Conservation (phyloP, 768 basidiomycete species). For the Mycena venus region DNA sequence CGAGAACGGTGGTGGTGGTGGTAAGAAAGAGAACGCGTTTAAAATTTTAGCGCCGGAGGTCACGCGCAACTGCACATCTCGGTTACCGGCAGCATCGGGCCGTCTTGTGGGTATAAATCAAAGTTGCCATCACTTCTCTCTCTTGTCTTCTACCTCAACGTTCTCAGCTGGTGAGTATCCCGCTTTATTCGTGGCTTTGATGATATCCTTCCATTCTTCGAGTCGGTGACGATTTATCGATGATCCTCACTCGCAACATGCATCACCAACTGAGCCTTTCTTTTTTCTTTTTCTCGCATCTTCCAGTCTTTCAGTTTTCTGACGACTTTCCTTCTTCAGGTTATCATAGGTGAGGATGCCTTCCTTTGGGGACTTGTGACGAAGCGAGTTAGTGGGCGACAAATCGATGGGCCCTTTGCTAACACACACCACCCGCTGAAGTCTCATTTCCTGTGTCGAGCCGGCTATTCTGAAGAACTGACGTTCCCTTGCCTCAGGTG, state of each 20-base stretch:
- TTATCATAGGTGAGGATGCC: slow-evolving; percentile 28
- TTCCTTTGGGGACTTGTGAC: slow-evolving; percentile 39
- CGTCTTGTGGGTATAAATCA: background rate
- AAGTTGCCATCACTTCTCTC: background rate
- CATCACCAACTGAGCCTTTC: slow-evolving; percentile 72
- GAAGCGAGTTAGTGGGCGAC: slow-evolving; percentile 55
- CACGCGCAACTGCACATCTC: slow-evolving; percentile 4
- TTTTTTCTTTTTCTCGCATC: slow-evolving; percentile 24
- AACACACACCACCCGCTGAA: slow-evolving; percentile 62
- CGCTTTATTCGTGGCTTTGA: slow-evolving; percentile 14
- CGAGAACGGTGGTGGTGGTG: background rate
- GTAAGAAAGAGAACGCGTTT: too few relatives aligned
- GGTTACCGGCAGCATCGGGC: background rate
- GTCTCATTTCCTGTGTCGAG: slow-evolving; percentile 11
- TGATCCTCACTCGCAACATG: slow-evolving; percentile 87
- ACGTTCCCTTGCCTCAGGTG: background rate
- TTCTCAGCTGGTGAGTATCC: slow-evolving; percentile 4
- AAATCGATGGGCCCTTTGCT: slow-evolving; percentile 48
- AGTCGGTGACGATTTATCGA: slow-evolving; percentile 76
- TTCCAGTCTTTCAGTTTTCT: slow-evolving; percentile 12
- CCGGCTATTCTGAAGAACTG: slow-evolving; percentile 1
- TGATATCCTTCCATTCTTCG: slow-evolving; percentile 53
- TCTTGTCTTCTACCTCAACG: background rate
- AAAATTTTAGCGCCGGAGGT: background rate
- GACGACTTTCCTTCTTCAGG: slow-evolving; percentile 13